Evolutionary conservation across 2,329 filamentous ascomycete species (phyloP), one percentile per base, ranked within the genome.

Genomic region (Trichoderma citrinoviride): DNA sequence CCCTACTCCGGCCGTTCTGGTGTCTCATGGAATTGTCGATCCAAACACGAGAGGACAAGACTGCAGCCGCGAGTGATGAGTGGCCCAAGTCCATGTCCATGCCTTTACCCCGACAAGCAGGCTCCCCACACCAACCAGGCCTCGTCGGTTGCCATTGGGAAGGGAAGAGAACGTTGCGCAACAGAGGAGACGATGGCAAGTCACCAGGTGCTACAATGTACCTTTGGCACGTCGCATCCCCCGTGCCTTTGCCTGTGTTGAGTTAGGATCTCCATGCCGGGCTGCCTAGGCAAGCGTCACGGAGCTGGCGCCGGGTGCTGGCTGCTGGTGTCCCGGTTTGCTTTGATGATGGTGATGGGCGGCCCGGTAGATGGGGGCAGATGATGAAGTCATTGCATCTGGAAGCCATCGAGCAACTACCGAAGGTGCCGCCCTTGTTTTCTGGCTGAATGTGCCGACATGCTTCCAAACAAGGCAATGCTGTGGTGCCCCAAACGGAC

Each of bases 11-110:
- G 73, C 66, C 67, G 60, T 68, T 72, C 65, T 70, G 66, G 46
- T 62, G 71, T 73, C 71, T 75, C 71, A 70, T 69, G 67, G 67
- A 55, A 70, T 40, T 68, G 71, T 69, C 71, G 73, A 72, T 74
- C 73, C 67, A 66, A 56, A 50, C 64, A 53, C 65, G 29, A 43
- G 46, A 43, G 64, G n/a, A 53, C 58, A 21, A 53, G 61, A 43
- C 57, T 43, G 27, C 57, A 52, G 46, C 57, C 43, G 47, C 25
- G 23, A 43, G 47, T 52, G 47, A 40, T 54, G 58, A 53, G 40
- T 61, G 49, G 57, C 37, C 40, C 53, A 64, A 25, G 57, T 55
- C 21, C 37, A 54, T 50, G 44, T 10, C 61, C 44, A 43, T 64
- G 49, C 60, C 47, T 27, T 27, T 58, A 29, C 52, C 62, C 62